Percentiles rank a stretch among this genome's conserved stretches.
These are phyloP conservation scores for Colletotrichum australisinense DNA, from an alignment of 2,329 filamentous ascomycete species.

Conservation along the genomic window DNA sequence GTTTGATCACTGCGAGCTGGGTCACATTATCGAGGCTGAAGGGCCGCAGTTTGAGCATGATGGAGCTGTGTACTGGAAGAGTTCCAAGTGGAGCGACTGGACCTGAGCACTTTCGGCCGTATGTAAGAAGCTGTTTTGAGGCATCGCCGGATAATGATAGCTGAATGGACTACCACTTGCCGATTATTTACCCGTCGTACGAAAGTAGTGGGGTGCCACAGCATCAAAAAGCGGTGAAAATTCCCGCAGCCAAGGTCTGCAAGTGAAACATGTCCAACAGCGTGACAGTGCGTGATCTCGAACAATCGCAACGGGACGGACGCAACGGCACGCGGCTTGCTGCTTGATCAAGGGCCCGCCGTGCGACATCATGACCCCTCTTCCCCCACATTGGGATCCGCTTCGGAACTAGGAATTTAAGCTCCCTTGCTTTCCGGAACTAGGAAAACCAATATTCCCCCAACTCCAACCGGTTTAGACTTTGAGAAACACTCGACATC, in stretches of 20 bases:
- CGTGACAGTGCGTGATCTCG: background rate
- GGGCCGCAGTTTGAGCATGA: constrained; percentile 57
- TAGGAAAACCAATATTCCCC: background rate
- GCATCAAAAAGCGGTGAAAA: background rate
- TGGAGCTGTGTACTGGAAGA: constrained; percentile 40
- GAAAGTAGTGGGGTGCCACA: background rate
- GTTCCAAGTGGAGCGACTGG: constrained; percentile 43
- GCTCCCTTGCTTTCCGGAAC: background rate
- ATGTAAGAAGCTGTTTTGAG: too few relatives aligned
- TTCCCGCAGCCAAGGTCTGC: background rate
- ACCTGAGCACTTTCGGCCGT: constrained; percentile 15
- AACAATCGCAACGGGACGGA: background rate
- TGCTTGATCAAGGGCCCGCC: background rate
- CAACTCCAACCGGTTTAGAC: background rate
- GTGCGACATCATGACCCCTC: background rate
- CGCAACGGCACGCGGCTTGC: background rate
- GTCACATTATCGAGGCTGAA: constrained; percentile 66
- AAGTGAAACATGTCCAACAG: background rate
- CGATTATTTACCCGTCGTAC: background rate
- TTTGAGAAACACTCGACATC: background rate
- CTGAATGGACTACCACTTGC: background rate
- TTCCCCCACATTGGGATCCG: background rate
- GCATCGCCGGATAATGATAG: background rate
- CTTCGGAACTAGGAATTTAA: background rate
- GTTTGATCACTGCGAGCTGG: constrained; percentile 64